Base-by-base conservation (phyloP, 116 monocot species). In the Posidonia oceanica region DNA sequence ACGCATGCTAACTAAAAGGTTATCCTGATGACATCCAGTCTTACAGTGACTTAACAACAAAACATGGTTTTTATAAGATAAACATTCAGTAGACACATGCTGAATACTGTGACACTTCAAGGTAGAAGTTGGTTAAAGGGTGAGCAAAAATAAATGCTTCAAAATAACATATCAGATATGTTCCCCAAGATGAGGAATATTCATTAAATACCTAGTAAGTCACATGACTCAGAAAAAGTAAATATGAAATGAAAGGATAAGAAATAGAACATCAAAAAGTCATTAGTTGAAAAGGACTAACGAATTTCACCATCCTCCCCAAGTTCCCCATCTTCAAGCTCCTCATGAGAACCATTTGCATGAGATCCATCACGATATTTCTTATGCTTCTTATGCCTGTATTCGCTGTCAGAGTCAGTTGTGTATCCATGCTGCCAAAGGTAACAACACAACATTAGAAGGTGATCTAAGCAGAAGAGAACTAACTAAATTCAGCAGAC, bases 321-420 rank as follows among this genome's bases (percentile, higher is more conserved):
- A 72, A 98, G 72, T 73, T 98, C 98, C 6, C 98, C 98, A 78
- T 98, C 98, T 80, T 98, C 98, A 54, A 98, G 93, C 71, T 98
- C 98, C 67, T 98, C 97, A 64, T 89, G 79, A 41, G 64, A 72
- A 76, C 83, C 78, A 77, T 80, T 83, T 79, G 86, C 79, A 8
- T 84, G 91, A 51, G 84, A 84, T 16, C 81, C 81, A 69, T 98
- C 93, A 63, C 90, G 76, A 68, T 98, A 86, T 78, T 85, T 91
- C 74, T 83, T 98, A 64, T 93, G 98, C 76, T 86, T 85, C 77
- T 86, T 93, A 79, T 90, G 88, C 36, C 79, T 77, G 57, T 68
- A 82, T 75, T 98, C 93, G 57, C 73, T 84, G 64, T 98, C 98
- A n/a, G 98, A 93, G 52, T 98, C 98, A 52, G 83, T 76, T 54